phyloP scores from a whole-genome alignment of 148 eudicot genomes.

The Chenopodium suecicum region DNA sequence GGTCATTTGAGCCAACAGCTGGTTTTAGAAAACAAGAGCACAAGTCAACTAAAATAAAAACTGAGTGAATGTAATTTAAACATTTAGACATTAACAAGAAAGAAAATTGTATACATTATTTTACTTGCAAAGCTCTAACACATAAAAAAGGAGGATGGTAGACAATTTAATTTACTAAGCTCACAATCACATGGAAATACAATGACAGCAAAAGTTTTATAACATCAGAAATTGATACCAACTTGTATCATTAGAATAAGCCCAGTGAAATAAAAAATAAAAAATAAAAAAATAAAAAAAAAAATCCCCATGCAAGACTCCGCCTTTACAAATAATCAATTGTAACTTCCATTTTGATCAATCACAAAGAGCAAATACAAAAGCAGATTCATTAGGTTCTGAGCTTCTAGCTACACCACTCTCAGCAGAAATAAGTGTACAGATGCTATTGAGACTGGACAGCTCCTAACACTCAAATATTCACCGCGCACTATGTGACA shows the following conservation, averaged over 20 bases:
- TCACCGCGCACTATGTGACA: neutral
- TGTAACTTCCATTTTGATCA: neutral
- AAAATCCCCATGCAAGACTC: neutral
- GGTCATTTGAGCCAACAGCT: slow-evolving; percentile 12
- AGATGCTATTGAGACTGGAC: neutral
- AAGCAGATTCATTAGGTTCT: neutral
- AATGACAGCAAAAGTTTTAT: neutral
- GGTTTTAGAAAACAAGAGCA: slow-evolving; percentile 1
- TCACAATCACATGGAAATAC: neutral
- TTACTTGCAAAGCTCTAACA: neutral
- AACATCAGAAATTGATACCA: too few relatives aligned
- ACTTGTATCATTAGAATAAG: neutral
- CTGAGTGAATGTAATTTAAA: neutral
- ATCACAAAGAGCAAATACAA: neutral
- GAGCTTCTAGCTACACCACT: neutral
- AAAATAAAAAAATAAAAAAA: neutral
- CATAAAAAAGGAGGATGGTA: neutral
- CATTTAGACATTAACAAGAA: neutral
- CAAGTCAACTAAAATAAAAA: neutral
- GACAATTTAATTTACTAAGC: neutral
- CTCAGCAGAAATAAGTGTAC: neutral
- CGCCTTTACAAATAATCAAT: neutral
- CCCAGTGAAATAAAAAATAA: neutral
- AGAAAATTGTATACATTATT: neutral
- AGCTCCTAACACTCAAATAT: neutral